Base-by-base conservation (phyloP, 176 grass and related monocot genomes). In the Thalia dealbata region DNA sequence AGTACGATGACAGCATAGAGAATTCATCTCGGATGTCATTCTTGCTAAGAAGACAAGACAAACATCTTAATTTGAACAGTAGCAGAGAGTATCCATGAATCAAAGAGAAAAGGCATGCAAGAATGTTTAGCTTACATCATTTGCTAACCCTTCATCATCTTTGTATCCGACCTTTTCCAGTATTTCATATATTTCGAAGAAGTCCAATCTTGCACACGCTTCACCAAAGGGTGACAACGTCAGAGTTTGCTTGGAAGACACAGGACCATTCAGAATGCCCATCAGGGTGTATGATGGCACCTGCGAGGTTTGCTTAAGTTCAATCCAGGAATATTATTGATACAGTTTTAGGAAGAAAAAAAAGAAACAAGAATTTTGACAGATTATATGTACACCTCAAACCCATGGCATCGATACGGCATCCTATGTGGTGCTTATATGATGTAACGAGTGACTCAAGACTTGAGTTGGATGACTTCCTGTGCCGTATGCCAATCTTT, bases 171-270 rank as follows among this genome's bases (percentile, higher is more conserved):
- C 80, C 11, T 87, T 86, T 32, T 85, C 80, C 55, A 99, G 71
- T 61, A 99, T 87, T 66, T 99, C 83, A 83, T 99, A 85, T 76
- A 99, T 93, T 19, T 87, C 83, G 75, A 80, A 78, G 41, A 99
- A 77, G 79, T 99, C 87, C 79, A 84, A 75, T 77, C 90, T 91
- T 75, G 87, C 81, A 75, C 90, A 99, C 51, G 95, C 95, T 85
- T 99, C 95, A 58, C 87, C 90, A 78, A 99, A 84, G 61, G 87
- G 64, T 62, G 90, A 93, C 71, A 99, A 8, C 13, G 58, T 30
- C 22, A 78, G 42, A 25, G 51, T 64, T 70, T 86, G 73, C 64
- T 78, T 66, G 84, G 85, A 48, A 59, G 73, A 65, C 62, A 73
- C 62, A 73, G 79, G 55, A 11, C 71, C 65, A 65, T 48, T 52